phyloP scores from a whole-genome alignment of 2,329 filamentous ascomycete species.

The Cercospora sp. region DNA sequence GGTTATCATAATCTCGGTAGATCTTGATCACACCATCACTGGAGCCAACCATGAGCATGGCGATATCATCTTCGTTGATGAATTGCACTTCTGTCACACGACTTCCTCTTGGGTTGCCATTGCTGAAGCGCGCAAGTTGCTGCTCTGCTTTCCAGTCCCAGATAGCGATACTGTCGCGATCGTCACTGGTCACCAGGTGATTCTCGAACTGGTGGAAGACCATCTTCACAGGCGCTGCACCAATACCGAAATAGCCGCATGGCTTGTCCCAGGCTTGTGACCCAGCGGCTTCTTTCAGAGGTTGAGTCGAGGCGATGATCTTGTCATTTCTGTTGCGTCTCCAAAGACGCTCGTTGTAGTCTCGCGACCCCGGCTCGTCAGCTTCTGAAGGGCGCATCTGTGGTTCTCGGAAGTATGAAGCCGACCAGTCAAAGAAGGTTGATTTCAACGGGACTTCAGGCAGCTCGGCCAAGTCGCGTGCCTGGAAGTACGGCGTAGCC shows the following conservation, averaged over 20 bases:
- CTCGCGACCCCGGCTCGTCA: constrained; percentile 91
- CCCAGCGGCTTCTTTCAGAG: constrained; percentile 84
- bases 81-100: constrained; percentile 94
- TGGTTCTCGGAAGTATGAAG: constrained; percentile 94
- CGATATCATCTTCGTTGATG: constrained; percentile 97
- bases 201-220: constrained; percentile 98
- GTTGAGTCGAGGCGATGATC: constrained; percentile 89
- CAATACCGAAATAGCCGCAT: constrained; percentile 81
- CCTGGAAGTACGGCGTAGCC: constrained; percentile 71
- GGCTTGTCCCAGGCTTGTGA: constrained; percentile 84
- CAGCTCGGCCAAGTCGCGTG: constrained; percentile 59
- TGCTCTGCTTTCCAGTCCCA: constrained; percentile 89
- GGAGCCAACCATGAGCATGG: constrained; percentile 89
- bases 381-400: constrained; percentile 97
- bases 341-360: constrained; percentile 96
- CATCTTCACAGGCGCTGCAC: constrained; percentile 86
- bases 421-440: constrained; percentile 90
- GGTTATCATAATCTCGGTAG: constrained; percentile 85
- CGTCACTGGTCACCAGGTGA: constrained; percentile 89
- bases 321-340: constrained; percentile 86
- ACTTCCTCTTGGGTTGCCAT: constrained; percentile 87
- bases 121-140: constrained; percentile 81
- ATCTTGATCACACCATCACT: constrained; percentile 93
- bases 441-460: constrained; percentile 76
- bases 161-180: constrained; percentile 80